A percentile compares a stretch with the other conserved stretches of the same genome.
phyloP scores from a whole-genome alignment of 192 early-diverging fungal species.

The Lobulomyces angularis region DNA sequence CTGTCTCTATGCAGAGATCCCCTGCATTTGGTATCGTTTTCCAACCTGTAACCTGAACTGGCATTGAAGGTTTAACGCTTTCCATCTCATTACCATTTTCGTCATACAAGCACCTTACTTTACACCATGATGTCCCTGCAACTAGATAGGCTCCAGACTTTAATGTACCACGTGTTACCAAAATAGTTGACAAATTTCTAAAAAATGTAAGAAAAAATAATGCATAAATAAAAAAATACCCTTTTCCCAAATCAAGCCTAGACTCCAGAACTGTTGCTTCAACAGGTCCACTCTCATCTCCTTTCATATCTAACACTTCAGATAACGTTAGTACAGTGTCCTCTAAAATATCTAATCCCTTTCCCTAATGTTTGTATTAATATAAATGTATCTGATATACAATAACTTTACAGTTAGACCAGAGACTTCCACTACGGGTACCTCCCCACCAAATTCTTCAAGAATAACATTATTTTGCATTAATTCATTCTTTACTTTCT shows the following conservation, averaged over 20 bases:
- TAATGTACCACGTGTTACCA: conserved; percentile 84
- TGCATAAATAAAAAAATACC: conserved; percentile 8
- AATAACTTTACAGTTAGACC: conserved; percentile 49
- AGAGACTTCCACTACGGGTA: conserved; percentile 81
- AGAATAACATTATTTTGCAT: conserved; percentile 67
- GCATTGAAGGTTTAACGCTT: conserved; percentile 68
- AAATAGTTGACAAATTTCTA: conserved; percentile 69
- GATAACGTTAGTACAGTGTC: conserved; percentile 77
- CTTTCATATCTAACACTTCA: conserved; percentile 78
- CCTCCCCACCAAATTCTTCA: conserved; percentile 88
- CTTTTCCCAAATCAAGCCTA: conserved; percentile 71
- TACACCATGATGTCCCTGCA: conserved; percentile 77
- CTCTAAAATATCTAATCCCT: conserved; percentile 74
- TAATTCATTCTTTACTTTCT: conserved; percentile 47
- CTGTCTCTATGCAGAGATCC: conserved; percentile 71
- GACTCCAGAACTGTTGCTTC: conserved; percentile 85
- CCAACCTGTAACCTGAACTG: conserved; percentile 87
- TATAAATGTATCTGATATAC: not conserved
- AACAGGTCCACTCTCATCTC: conserved; percentile 60
- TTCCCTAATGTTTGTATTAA: conserved; percentile 27
- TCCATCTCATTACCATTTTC: conserved; percentile 59
- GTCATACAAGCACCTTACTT: conserved; percentile 71
- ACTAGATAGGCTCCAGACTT: conserved; percentile 64
- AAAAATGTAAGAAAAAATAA: not conserved
- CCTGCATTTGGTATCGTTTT: conserved; percentile 83